Evolutionary conservation across 352 stramenopile species (phyloP).

Genomic region (Thraustochytrium sp.): DNA sequence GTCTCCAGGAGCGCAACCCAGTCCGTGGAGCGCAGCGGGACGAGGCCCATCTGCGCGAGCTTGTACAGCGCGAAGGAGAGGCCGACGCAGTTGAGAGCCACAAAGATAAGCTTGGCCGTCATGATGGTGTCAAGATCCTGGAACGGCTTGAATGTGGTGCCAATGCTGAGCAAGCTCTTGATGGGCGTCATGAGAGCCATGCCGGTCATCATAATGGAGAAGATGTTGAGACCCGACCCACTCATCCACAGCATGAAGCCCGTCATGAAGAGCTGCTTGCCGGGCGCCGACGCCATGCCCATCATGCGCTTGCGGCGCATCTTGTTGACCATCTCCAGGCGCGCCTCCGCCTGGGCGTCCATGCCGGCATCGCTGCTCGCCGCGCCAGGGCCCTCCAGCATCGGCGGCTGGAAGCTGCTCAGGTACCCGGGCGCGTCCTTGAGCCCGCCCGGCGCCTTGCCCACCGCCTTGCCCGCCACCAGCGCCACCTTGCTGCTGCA

Average conservation of each 20-base stretch:
- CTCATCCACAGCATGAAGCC: slow-evolving; percentile 94
- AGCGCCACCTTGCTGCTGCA: not conserved
- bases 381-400: not conserved
- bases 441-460: not conserved
- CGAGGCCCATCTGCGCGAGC: slow-evolving; percentile 77
- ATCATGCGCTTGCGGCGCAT: slow-evolving; percentile 52
- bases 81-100: slow-evolving; percentile 73
- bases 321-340: not conserved
- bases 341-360: not conserved
- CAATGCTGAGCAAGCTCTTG: slow-evolving; percentile 77
- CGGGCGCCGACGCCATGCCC: slow-evolving; percentile 77
- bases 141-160: slow-evolving; percentile 13
- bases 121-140: slow-evolving; percentile 61
- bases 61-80: slow-evolving; percentile 82
- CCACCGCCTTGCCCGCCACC: not conserved
- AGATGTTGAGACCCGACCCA: slow-evolving; percentile 86
- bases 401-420: not conserved
- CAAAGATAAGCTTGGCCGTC: slow-evolving; percentile 78
- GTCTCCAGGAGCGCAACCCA: slow-evolving; percentile 74
- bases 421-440: not conserved
- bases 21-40: slow-evolving; percentile 81
- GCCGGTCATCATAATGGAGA: slow-evolving; percentile 86
- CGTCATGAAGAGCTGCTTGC: slow-evolving; percentile 84
- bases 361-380: not conserved
- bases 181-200: slow-evolving; percentile 84